Evolutionary conservation across 2,329 filamentous ascomycete species (phyloP).

Genomic region (Phyllosticta capitalensis): DNA sequence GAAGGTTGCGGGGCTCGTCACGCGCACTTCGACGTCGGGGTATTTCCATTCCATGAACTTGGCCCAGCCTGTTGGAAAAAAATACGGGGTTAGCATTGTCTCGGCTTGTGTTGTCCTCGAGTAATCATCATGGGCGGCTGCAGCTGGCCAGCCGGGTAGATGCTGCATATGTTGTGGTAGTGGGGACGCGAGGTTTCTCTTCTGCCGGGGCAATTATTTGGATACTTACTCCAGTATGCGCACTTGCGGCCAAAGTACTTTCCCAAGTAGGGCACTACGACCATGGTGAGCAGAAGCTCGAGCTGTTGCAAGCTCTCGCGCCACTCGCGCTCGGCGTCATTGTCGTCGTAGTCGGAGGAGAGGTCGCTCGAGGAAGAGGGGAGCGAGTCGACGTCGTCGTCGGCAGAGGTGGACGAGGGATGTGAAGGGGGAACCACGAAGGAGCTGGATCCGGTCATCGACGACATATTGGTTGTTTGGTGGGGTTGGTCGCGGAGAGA

Average conservation of each 20-base stretch:
- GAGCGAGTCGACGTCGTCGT: conserved; percentile 41
- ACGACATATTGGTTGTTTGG: conserved; percentile 21
- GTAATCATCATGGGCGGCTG: neutral
- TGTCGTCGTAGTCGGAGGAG: conserved; percentile 44
- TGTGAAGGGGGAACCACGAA: conserved; percentile 23
- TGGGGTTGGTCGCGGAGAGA: neutral
- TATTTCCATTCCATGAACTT: conserved; percentile 95
- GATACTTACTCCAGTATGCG: conserved; percentile 81
- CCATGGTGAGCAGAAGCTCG: conserved; percentile 87
- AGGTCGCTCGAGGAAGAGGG: conserved; percentile 41
- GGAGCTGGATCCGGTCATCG: conserved; percentile 25
- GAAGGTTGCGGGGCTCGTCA: conserved; percentile 38
- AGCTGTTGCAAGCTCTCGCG: conserved; percentile 87
- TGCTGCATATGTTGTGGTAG: neutral
- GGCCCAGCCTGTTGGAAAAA: conserved; percentile 65
- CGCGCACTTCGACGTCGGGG: conserved; percentile 56
- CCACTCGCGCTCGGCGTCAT: conserved; percentile 89
- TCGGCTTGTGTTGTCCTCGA: neutral
- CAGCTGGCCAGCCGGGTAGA: neutral
- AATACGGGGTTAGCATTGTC: conserved; percentile 15
- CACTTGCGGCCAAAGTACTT: conserved; percentile 93
- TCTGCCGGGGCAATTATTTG: neutral
- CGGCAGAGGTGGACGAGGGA: conserved; percentile 17
- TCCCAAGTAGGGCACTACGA: conserved; percentile 83
- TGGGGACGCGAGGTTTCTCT: neutral